phyloP scores from a whole-genome alignment of 2,329 filamentous ascomycete genomes.

The Cercospora brassicicola region DNA sequence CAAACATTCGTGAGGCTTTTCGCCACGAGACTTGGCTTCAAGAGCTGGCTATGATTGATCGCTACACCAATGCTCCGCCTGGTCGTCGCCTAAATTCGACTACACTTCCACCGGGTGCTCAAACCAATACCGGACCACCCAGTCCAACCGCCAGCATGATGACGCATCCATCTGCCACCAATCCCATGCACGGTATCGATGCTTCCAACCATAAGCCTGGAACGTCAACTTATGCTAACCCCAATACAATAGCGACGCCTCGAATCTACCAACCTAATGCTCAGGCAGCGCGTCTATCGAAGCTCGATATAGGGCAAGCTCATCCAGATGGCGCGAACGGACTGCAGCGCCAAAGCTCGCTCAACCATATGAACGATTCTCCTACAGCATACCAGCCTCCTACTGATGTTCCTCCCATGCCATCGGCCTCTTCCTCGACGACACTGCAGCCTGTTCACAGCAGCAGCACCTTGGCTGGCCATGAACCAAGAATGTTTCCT shows the following conservation, averaged over 20 bases:
- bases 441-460: constrained; percentile 46
- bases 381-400: constrained; percentile 17
- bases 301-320: constrained; percentile 34
- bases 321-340: constrained; percentile 29
- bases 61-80: constrained; percentile 42
- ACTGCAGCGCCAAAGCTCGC: neutral
- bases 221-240: constrained; percentile 12
- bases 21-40: constrained; percentile 81
- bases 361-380: constrained; percentile 16
- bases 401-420: constrained; percentile 12
- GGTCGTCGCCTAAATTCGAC: constrained; percentile 30
- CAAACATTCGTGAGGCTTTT: constrained; percentile 87
- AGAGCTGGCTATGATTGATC: constrained; percentile 71
- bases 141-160: constrained; percentile 45
- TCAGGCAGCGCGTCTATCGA: constrained; percentile 43
- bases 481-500: constrained; percentile 70
- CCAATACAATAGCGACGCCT: constrained; percentile 37
- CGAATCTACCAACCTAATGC: constrained; percentile 33
- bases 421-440: constrained; percentile 12
- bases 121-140: constrained; percentile 28
- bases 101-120: constrained; percentile 31
- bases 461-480: constrained; percentile 51
- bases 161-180: constrained; percentile 43
- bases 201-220: constrained; percentile 25
- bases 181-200: constrained; percentile 31